Evolutionary conservation across 169 alveolate genomes (phyloP), one percentile per base, ranked within the genome.

Genomic region (Neospora caninum): DNA sequence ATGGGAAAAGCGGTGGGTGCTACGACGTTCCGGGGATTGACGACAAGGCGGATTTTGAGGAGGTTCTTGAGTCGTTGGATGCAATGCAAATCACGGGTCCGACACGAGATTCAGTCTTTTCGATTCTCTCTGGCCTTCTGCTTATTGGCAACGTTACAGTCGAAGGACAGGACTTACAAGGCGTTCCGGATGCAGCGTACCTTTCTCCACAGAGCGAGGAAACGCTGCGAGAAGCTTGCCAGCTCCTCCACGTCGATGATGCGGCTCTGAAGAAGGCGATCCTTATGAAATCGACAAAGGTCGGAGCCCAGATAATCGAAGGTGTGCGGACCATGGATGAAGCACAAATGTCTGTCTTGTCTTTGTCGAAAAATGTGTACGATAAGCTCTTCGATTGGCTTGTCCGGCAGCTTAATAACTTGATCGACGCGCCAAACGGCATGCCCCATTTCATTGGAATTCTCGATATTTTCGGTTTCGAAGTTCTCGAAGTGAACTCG

Each of bases 391-490:
- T 99, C 95, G 97, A 97, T 94, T 98, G 99, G 98, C 96, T 99
- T 18, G 99, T 99, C 38, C 97, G 96, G 82, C 97, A 98, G 92
- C 97, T 99, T 96, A 99, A 99, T 95, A 95, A 96, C 43, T 96
- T 98, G 64, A 98, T 99, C 84, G 97, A 97, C 73, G 98, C 98
- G 39, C 96, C 96, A 42, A 95, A 91, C 36, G 98, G 98, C 41
- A 97, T 97, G 92, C 95, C 96, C 70, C 92, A 64, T 39, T 98
- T 97, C 93, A 98, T 99, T 94, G 99, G 99, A 22, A 82, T 99
- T 58, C 94, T 99, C 91, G 99, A 99, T 95, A 99, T 99, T 78
- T 99, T 98, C 95, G 99, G 99, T 0, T 99, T 99, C 95, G 99
- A 99, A 96, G 98, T 97, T 54, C 98, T 99, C 80, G 96, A 98